phyloP scores from a whole-genome alignment of 192 early-diverging fungal species.

The Lunasporangiospora selenospora region DNA sequence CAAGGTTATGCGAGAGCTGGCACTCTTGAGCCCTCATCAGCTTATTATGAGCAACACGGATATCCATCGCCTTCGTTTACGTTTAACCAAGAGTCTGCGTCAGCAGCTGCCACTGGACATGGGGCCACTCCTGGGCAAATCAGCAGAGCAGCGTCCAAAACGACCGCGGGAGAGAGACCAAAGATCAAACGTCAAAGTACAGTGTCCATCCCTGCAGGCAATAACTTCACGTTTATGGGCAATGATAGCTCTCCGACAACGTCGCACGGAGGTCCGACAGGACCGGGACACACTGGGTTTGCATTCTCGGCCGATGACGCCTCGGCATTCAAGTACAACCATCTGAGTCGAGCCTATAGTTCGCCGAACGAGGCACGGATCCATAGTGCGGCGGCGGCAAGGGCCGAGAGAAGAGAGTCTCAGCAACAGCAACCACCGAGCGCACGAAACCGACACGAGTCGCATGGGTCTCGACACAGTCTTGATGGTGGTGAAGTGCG shows the following conservation, averaged over 20 bases:
- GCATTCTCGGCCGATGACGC: constrained; percentile 47
- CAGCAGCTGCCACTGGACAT: constrained; percentile 8
- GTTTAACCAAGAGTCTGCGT: constrained; percentile 37
- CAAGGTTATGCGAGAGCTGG: too few species aligned
- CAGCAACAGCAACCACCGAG: too few species aligned
- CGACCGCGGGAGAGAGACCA: too few species aligned
- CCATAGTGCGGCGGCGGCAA: constrained; percentile 9
- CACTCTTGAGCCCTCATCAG: too few species aligned
- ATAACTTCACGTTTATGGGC: constrained; percentile 45
- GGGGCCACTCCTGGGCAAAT: constrained; percentile 5
- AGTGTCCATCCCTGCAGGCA: constrained; percentile 32
- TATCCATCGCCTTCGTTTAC: constrained; percentile 43
- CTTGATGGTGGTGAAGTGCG: constrained; percentile 44
- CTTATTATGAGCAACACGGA: too few species aligned
- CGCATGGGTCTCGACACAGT: constrained; percentile 33
- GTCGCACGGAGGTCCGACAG: not conserved
- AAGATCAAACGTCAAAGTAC: constrained; percentile 42
- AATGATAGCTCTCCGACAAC: constrained; percentile 7
- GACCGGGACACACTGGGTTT: constrained; percentile 30
- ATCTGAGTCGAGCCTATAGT: constrained; percentile 39
- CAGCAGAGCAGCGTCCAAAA: too few species aligned
- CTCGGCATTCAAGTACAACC: constrained; percentile 41
- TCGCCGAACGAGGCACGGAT: constrained; percentile 25
- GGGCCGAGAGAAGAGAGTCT: too few species aligned
- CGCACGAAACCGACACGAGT: too few species aligned